Percentiles rank a stretch among this genome's conserved stretches.
Conservation (phyloP, 2,329 filamentous ascomycete species). For the Ascomycota sp. region DNA sequence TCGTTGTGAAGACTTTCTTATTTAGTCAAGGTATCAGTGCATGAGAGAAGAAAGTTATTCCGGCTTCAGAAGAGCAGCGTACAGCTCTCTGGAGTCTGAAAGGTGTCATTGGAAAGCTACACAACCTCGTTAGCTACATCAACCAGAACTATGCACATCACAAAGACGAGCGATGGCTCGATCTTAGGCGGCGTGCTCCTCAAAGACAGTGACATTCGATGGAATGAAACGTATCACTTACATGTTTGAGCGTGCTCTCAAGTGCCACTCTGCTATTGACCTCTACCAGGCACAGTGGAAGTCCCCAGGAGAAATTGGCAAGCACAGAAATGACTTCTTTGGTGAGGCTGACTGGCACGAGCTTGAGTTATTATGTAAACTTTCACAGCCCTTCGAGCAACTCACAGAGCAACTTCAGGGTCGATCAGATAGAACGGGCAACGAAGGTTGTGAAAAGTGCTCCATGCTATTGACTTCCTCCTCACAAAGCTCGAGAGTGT, state of each 20-base stretch:
- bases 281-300: background rate
- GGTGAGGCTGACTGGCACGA: conserved; percentile 1
- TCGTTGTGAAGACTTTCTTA: background rate
- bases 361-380: conserved; percentile 1
- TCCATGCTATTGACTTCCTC: background rate
- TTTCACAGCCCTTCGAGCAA: conserved; percentile 1
- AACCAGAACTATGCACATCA: background rate
- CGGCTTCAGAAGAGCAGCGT: background rate
- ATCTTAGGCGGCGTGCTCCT: background rate
- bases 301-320: background rate
- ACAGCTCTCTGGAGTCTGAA: background rate
- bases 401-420: conserved; percentile 2
- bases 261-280: background rate
- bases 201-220: background rate
- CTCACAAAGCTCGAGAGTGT: background rate
- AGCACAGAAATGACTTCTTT: background rate
- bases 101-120: background rate
- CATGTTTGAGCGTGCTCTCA: background rate
- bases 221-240: background rate
- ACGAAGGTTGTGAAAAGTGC: background rate
- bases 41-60: background rate
- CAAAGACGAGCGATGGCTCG: background rate
- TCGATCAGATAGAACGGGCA: background rate
- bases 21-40: background rate
- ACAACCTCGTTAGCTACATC: background rate